phyloP scores from a whole-genome alignment of 208 protist genomes.

The Acanthamoeba lenticulata region DNA sequence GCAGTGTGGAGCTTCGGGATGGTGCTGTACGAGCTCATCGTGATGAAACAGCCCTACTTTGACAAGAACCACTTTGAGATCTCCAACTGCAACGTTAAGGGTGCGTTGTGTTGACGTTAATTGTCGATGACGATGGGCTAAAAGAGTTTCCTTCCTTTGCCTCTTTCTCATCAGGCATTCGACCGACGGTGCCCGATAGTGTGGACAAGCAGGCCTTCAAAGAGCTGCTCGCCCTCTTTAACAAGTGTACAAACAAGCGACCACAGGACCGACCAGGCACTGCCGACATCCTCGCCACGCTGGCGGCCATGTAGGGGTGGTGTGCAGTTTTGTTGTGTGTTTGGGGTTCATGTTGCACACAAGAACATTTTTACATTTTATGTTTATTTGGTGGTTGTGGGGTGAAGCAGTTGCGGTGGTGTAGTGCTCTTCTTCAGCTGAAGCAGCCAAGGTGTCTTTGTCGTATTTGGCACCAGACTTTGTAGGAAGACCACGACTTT shows the following conservation, averaged over 20 bases:
- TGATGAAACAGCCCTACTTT: constrained; percentile 42
- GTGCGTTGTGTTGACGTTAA: no score
- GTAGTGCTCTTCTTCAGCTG: no score
- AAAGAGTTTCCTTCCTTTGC: no score
- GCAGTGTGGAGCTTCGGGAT: constrained; percentile 47
- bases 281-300: background rate
- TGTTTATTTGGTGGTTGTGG: no score
- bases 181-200: background rate
- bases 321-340: no score
- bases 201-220: constrained; percentile 45
- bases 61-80: constrained; percentile 52
- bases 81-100: constrained; percentile 26
- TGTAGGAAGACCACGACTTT: no score
- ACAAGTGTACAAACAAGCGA: constrained; percentile 37
- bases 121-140: no score
- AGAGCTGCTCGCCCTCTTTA: constrained; percentile 34
- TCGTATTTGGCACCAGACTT: no score
- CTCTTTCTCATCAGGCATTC: background rate
- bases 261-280: constrained; percentile 5
- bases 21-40: constrained; percentile 43
- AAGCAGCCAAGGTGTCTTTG: no score
- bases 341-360: no score
- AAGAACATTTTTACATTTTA: no score
- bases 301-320: constrained; percentile 34
- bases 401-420: no score